These are phyloP conservation scores for Nicotiana noctiflora DNA, from an alignment of 257 asterid genomes.

Conservation along the genomic window DNA sequence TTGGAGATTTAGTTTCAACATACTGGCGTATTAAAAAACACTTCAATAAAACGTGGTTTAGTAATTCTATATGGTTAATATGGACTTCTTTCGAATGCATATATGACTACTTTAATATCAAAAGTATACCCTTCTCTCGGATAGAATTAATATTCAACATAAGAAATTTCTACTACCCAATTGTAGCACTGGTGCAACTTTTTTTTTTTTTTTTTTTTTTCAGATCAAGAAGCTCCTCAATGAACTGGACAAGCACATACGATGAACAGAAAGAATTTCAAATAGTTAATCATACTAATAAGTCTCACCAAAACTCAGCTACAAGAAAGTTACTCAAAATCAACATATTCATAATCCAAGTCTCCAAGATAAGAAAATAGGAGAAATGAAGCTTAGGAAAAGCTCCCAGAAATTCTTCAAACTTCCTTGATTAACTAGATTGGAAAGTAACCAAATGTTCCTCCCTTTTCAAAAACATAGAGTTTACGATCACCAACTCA, in stretches of 20 bases:
- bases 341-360: not conserved
- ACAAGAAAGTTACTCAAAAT: not conserved
- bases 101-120: not conserved
- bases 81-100: not conserved
- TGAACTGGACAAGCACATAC: not conserved
- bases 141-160: not conserved
- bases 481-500: too few species aligned
- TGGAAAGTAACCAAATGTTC: too few species aligned
- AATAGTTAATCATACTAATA: not conserved
- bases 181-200: not conserved
- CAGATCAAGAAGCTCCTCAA: not conserved
- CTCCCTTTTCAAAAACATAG: too few species aligned
- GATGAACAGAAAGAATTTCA: not conserved
- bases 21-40: too few species aligned
- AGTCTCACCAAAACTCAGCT: not conserved
- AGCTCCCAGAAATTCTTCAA: too few species aligned
- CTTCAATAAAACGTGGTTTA: too few species aligned
- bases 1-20: too few species aligned
- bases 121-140: not conserved
- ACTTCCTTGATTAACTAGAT: too few species aligned
- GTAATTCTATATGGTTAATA: too few species aligned
- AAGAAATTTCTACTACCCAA: not conserved
- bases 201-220: too few species aligned
- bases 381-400: too few species aligned
- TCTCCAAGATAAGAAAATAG: too few species aligned